Conservation (phyloP, 2,329 filamentous ascomycete genomes). For the Microdochium paspali region DNA sequence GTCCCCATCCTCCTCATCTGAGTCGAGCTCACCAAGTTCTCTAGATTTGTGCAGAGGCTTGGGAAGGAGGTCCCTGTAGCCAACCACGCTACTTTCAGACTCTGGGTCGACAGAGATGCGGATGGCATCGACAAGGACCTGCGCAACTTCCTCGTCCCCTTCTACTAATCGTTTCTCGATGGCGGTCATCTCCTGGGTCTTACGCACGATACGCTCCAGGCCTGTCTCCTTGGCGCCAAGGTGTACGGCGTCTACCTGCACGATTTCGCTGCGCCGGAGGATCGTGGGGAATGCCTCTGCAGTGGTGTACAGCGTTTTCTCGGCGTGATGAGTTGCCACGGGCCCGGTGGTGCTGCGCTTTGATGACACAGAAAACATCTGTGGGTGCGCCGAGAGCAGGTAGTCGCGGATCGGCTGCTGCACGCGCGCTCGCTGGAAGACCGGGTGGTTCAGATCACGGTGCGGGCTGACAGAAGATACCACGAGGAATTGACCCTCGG, state of each 20-base stretch:
- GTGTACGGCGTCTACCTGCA: conserved; percentile 55
- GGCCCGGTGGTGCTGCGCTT: conserved; percentile 60
- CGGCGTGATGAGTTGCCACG: conserved; percentile 64
- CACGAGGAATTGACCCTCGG: conserved; percentile 85
- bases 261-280: conserved; percentile 75
- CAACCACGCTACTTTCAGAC: conserved; percentile 68
- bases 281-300: conserved; percentile 88
- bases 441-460: conserved; percentile 70
- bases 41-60: conserved; percentile 20
- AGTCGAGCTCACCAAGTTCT: conserved; percentile 3
- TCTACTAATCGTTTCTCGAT: conserved; percentile 67
- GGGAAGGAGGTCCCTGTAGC: conserved; percentile 68
- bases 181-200: conserved; percentile 73
- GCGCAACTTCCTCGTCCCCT: conserved; percentile 61
- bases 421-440: conserved; percentile 83
- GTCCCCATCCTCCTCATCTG: conserved; percentile 28
- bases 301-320: conserved; percentile 78
- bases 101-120: conserved; percentile 65
- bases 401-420: conserved; percentile 80
- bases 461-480: conserved; percentile 74
- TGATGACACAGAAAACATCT: conserved; percentile 67
- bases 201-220: conserved; percentile 80
- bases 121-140: conserved; percentile 65
- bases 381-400: conserved; percentile 68
- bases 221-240: conserved; percentile 77